phyloP scores from a whole-genome alignment of 345 rosid genomes.

The Dipteronia dyeriana region DNA sequence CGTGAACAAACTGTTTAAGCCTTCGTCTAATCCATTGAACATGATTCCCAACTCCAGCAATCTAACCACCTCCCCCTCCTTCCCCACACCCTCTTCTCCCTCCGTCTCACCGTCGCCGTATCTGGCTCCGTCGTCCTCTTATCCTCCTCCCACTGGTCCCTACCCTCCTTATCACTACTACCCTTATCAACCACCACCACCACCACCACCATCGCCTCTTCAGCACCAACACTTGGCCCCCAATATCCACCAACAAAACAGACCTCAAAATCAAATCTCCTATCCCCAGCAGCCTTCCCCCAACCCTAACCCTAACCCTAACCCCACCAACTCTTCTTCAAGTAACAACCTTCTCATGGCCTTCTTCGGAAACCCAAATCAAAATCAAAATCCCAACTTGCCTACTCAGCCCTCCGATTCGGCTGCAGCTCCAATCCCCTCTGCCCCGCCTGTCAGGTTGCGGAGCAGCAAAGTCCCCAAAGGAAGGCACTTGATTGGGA shows the following conservation, averaged over 20 bases:
- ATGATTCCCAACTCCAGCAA: conserved; percentile 23
- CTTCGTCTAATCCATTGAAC: conserved; percentile 29
- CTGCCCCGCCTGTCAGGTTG: conserved; percentile 39
- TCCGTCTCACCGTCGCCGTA: conserved; percentile 20
- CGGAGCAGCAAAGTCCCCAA: conserved; percentile 59
- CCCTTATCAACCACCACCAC: conserved; percentile 37
- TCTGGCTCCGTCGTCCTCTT: conserved; percentile 40
- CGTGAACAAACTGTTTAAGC: conserved; percentile 39
- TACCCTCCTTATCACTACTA: conserved; percentile 30
- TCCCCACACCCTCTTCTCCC: conserved; percentile 23
- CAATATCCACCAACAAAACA: conserved; percentile 19
- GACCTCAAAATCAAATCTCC: conserved; percentile 18
- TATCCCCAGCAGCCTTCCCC: conserved; percentile 21
- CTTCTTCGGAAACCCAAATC: conserved; percentile 33
- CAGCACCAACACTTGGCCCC: conserved; percentile 31
- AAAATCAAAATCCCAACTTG: conserved; percentile 14
- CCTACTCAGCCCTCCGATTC: conserved; percentile 26
- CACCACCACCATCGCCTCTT: conserved; percentile 28
- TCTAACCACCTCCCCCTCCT: conserved; percentile 21
- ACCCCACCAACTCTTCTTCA: conserved; percentile 11
- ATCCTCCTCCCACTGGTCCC: conserved; percentile 44
- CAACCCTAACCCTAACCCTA: conserved; percentile 6
- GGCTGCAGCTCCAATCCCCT: background rate
- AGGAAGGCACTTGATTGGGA: conserved; percentile 59
- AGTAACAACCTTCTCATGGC: conserved; percentile 36